phyloP scores from a whole-genome alignment of 257 asterid genomes.

The Thymus mandschuricus region DNA sequence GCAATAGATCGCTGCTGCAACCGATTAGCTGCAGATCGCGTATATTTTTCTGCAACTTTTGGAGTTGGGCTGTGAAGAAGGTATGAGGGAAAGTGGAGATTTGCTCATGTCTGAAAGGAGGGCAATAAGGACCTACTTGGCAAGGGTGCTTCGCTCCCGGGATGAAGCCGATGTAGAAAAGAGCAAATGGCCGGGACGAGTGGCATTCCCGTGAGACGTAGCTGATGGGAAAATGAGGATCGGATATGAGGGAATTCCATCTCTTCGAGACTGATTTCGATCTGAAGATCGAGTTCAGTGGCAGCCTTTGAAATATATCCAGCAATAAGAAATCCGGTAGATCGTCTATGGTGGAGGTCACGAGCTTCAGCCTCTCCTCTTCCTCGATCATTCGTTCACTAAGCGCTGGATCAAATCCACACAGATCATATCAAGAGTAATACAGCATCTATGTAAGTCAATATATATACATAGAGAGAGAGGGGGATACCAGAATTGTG shows the following conservation, averaged over 20 bases:
- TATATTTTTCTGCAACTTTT: not conserved
- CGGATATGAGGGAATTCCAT: constrained; percentile 28
- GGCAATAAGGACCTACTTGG: constrained; percentile 27
- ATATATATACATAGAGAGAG: not conserved
- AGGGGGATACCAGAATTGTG: constrained; percentile 25
- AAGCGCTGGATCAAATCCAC: constrained; percentile 22
- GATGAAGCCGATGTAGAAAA: constrained; percentile 25
- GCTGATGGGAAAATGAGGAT: constrained; percentile 12
- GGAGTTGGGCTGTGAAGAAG: constrained; percentile 22
- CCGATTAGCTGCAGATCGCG: constrained; percentile 18
- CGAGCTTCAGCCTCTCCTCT: constrained; percentile 16
- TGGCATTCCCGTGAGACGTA: not conserved
- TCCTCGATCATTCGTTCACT: constrained; percentile 27
- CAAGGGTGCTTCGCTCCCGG: constrained; percentile 17
- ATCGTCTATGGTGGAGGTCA: constrained; percentile 20
- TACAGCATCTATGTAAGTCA: not conserved
- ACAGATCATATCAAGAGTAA: not conserved
- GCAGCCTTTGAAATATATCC: constrained; percentile 27
- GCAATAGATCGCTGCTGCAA: constrained; percentile 25
- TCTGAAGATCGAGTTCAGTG: constrained; percentile 20
- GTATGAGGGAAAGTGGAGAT: constrained; percentile 18
- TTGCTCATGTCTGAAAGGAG: constrained; percentile 10
- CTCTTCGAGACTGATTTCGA: constrained; percentile 28
- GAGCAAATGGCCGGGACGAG: constrained; percentile 9
- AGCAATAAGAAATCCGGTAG: constrained; percentile 21